Evolutionary conservation across 441 rosid species (phyloP).

Genomic region (Theobroma grandiflorum): DNA sequence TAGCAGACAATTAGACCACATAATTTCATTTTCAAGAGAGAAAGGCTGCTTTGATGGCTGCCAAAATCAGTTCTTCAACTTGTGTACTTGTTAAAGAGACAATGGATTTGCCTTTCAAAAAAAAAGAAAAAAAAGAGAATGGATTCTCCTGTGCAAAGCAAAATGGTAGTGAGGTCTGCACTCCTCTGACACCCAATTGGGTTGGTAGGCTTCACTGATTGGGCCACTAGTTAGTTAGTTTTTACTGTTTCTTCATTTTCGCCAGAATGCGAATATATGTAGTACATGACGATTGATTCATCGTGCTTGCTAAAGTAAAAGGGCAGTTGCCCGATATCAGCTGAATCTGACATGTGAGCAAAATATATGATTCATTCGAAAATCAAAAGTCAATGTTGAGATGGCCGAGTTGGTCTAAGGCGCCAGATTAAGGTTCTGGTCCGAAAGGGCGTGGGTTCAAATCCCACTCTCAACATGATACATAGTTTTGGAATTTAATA

Average conservation of each 20-base stretch:
- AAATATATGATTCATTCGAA: too few relatives aligned
- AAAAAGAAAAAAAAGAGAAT: background rate
- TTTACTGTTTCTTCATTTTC: background rate
- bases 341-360: too few relatives aligned
- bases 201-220: background rate
- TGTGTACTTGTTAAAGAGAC: background rate
- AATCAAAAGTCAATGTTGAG: slow-evolving; percentile 41
- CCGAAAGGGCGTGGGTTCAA: slow-evolving; percentile 99
- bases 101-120: too few relatives aligned
- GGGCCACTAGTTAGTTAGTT: background rate
- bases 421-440: slow-evolving; percentile 99
- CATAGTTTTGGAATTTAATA: too few relatives aligned
- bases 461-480: slow-evolving; percentile 71
- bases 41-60: background rate
- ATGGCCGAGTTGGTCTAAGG: slow-evolving; percentile 99
- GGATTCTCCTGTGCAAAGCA: background rate
- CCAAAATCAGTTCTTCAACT: background rate
- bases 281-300: too few relatives aligned
- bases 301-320: too few relatives aligned
- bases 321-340: too few relatives aligned
- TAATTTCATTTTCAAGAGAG: background rate
- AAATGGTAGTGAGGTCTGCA: background rate
- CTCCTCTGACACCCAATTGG: background rate
- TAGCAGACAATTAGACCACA: background rate
- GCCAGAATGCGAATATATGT: background rate